Evolutionary conservation across 192 early-diverging fungal genomes (phyloP), one percentile per base, ranked within the genome.

Genomic region (Backusella sp.): DNA sequence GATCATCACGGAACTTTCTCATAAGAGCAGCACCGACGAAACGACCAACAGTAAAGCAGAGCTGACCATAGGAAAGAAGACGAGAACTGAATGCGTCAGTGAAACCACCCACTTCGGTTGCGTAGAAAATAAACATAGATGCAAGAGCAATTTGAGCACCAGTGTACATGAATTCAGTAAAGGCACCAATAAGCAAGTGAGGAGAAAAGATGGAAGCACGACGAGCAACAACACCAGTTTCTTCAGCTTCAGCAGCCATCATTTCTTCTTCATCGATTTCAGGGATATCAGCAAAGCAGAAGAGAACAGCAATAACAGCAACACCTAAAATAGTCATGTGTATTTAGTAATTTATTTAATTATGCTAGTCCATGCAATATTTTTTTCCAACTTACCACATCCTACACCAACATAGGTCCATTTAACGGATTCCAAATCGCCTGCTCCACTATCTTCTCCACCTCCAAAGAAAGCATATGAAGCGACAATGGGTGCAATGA

Each of bases 241-340:
- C 69, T 4, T 37, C 73, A 1, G 76, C 72, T 72, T 86, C 80
- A 1, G 76, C 69, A 3, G 81, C 81, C 35, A 80, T 79, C 49
- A 86, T 68, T 11, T 77, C 81, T 4, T 83, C 81, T 34, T 81
- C 66, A 73, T 86, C 82, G n/a, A 88, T 66, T 30, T 84, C 86
- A 17, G 80, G 80, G 23, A 81, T 74, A 1, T n/a, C 26, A 15
- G 35, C 73, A 56, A 81, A 74, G 19, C 72, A 81, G 32, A 81
- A 77, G 23, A 81, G 15, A 6, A 77, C 15, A n/a, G 49, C 76
- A 69, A 81, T 79, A 39, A 75, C 73, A 44, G 52, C 69, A 19
- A 79, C 78, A 66, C 78, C 78, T 79, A 34, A 41, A 32, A 15
- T 6, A 7, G 3, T 32, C 32, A 42, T 46, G 14, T 30, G 4